Evolutionary conservation across 2,329 filamentous ascomycete genomes (phyloP).

Genomic region (Talaromyces sp.): DNA sequence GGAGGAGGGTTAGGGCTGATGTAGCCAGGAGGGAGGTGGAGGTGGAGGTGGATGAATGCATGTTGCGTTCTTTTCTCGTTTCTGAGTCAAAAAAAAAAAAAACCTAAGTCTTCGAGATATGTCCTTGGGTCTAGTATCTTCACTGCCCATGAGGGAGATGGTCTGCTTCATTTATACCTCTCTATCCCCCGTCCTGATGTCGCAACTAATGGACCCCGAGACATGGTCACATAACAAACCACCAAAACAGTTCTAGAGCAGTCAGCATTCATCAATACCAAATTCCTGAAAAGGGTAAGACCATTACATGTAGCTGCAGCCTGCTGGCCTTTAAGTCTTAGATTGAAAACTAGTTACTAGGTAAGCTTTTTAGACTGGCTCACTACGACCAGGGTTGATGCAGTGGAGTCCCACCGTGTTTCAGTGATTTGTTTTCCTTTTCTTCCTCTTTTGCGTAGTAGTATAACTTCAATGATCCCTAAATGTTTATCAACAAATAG

Average conservation of each 20-base stretch:
- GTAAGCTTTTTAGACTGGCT: background rate
- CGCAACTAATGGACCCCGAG: background rate
- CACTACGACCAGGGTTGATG: too few species aligned
- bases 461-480: too few species aligned
- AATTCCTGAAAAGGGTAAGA: background rate
- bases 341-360: background rate
- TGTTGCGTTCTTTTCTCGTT: background rate
- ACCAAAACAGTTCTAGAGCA: background rate
- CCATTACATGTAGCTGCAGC: background rate
- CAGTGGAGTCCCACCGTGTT: too few species aligned
- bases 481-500: background rate
- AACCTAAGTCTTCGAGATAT: too few species aligned
- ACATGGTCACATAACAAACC: background rate
- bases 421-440: too few species aligned
- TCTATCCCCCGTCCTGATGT: background rate
- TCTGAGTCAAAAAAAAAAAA: background rate
- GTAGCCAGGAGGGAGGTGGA: background rate
- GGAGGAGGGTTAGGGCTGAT: constrained; percentile 1
- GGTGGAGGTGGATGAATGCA: background rate
- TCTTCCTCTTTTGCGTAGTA: too few species aligned
- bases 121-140: background rate
- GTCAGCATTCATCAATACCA: background rate
- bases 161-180: background rate
- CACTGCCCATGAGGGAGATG: background rate
- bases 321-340: background rate